phyloP scores from a whole-genome alignment of 148 eudicot species.

The Dianthus caryophyllus region DNA sequence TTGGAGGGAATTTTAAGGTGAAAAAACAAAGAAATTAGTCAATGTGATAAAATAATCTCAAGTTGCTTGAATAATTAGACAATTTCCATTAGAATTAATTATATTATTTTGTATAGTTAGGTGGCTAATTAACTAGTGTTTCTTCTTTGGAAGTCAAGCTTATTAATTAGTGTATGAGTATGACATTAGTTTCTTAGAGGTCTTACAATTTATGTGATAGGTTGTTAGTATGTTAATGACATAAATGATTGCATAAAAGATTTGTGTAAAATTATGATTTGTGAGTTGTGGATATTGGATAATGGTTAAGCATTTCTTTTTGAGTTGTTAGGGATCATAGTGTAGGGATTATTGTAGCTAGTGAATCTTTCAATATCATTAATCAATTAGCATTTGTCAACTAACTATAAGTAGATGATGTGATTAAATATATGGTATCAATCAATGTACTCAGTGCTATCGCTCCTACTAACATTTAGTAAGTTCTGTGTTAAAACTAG shows the following conservation, averaged over 20 bases:
- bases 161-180: background rate
- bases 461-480: too few species aligned
- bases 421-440: too few species aligned
- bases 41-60: background rate
- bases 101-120: background rate
- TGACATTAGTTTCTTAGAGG: background rate
- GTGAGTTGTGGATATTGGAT: too few species aligned
- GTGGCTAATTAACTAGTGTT: constrained; percentile 1
- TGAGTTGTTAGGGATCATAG: too few species aligned
- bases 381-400: too few species aligned
- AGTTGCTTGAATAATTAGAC: background rate
- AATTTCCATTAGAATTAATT: background rate
- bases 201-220: background rate
- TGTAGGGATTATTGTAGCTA: too few species aligned
- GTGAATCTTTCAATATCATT: too few species aligned
- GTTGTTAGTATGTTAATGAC: background rate
- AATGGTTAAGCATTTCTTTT: too few species aligned
- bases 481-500: too few species aligned
- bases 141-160: background rate
- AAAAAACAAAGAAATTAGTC: constrained; percentile 9
- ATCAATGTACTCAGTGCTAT: too few species aligned
- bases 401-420: too few species aligned
- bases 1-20: constrained; percentile 19
- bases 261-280: too few species aligned
- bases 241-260: background rate